Conservation (phyloP, 2,329 filamentous ascomycete genomes). For the Scopulariopsis brevicaulis region DNA sequence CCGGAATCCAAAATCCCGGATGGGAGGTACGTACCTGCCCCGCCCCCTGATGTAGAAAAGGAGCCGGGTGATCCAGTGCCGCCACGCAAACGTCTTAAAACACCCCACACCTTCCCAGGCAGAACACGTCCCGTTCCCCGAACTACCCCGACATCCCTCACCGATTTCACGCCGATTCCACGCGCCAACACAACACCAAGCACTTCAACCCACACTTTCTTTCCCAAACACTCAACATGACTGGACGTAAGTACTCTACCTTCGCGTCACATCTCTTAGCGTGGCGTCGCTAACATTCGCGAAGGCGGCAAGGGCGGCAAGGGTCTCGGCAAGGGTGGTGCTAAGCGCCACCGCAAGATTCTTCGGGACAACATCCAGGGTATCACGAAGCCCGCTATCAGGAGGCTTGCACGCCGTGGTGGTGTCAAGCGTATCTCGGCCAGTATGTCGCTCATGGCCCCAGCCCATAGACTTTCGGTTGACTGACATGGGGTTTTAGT, state of each 20-base stretch:
- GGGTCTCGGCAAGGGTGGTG: constrained; percentile 95
- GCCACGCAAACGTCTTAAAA: background rate
- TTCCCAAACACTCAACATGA: constrained; percentile 7
- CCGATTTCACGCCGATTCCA: background rate
- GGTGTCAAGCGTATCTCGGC: constrained; percentile 99
- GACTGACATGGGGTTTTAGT: constrained; percentile 24
- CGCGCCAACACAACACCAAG: background rate
- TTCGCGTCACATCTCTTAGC: background rate
- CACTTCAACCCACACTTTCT: background rate
- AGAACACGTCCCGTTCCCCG: background rate
- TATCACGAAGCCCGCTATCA: constrained; percentile 97
- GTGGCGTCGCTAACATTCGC: background rate
- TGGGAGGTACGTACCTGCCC: background rate
- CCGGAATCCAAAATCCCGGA: background rate
- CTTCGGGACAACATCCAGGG: constrained; percentile 99
- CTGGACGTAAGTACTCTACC: constrained; percentile 9
- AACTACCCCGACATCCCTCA: constrained; percentile 2
- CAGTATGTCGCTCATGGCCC: constrained; percentile 41
- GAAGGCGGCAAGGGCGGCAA: constrained; percentile 90
- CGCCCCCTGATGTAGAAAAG: background rate
- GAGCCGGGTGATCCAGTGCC: background rate
- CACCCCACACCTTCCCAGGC: background rate
- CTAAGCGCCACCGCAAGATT: constrained; percentile 99
- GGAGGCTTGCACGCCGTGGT: constrained; percentile 96
- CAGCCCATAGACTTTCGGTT: constrained; percentile 1